Evolutionary conservation across 2,329 filamentous ascomycete species (phyloP), one percentile per base, ranked within the genome.

Genomic region (Phoma herbarum): DNA sequence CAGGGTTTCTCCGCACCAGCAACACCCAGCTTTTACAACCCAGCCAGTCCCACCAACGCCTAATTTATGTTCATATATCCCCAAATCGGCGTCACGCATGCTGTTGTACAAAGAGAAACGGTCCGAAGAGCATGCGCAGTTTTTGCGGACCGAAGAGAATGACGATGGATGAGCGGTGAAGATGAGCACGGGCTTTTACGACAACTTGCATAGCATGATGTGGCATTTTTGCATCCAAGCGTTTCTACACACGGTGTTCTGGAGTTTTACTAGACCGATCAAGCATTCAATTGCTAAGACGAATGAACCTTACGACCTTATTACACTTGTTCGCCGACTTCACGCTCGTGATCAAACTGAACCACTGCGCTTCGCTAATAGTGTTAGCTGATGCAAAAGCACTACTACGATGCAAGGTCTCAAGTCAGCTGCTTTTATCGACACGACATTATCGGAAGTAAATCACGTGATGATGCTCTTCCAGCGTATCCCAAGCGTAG

Each of bases 11-110:
- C 69, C 29, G 63, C 64, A 1, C 65, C 69, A 14, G 65, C 57
- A 6, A 74, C 69, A 18, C 70, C 71, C 12, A 69, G 71, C 41
- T 66, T 69, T 44, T 74, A 70, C 12, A 68, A 62, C 29, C 70
- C 71, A 5, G 50, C 69, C 8, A 69, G 67, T 46, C 68, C 68
- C 1, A 65, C 64, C 16, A 66, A 63, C 39, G 65, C 68, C 25
- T 67, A 60, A 57, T 63, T 47, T 35, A 18, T 59, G 51, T 56
- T 28, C 43, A 45, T 50, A 50, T 55, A 50, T 41, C 29, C 56
- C 28, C 43, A 31, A 31, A 44, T 31, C 50, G 22, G 35, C 42
- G 23, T 46, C 41, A 46, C 41, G 39, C 50, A 54, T 46, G 56
- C 50, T 59, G 56, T 53, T 59, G 56, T 59, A 54, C 50, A 59